Conservation (phyloP, 2,329 filamentous ascomycete genomes). For the Myriosclerotinia duriaeana region DNA sequence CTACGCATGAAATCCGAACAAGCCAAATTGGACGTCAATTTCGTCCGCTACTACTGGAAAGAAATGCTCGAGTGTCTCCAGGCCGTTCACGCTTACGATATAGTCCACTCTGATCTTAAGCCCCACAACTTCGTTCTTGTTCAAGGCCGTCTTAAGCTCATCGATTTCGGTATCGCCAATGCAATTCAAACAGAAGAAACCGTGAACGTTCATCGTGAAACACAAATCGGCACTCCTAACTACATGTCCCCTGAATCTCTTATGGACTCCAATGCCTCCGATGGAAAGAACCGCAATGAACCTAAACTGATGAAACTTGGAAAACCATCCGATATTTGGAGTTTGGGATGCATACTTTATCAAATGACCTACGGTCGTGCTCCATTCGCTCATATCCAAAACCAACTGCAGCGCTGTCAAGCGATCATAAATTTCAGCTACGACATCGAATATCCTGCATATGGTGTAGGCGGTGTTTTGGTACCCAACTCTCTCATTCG, state of each 20-base stretch:
- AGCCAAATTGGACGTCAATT: slow-evolving; percentile 78
- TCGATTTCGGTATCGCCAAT: slow-evolving; percentile 98
- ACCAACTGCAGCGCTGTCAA: slow-evolving; percentile 81
- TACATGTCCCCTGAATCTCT: slow-evolving; percentile 98
- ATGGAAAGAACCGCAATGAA: slow-evolving; percentile 43
- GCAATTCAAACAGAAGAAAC: slow-evolving; percentile 95
- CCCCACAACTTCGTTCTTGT: slow-evolving; percentile 96
- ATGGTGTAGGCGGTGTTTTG: slow-evolving; percentile 63
- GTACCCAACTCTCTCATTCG: slow-evolving; percentile 60
- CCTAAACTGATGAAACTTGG: slow-evolving; percentile 91
- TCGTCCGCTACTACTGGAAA: slow-evolving; percentile 98
- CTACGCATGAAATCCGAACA: slow-evolving; percentile 70
- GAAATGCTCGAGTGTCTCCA: slow-evolving; percentile 97
- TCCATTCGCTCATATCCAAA: slow-evolving; percentile 88
- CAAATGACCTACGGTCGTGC: slow-evolving; percentile 98
- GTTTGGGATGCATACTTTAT: slow-evolving; percentile 91
- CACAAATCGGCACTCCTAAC: slow-evolving; percentile 92
- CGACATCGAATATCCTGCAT: slow-evolving; percentile 67
- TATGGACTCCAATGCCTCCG: slow-evolving; percentile 72
- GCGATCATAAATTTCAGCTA: slow-evolving; percentile 81
- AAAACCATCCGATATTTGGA: slow-evolving; percentile 96
- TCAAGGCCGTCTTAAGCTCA: slow-evolving; percentile 86
- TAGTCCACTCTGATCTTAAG: slow-evolving; percentile 96
- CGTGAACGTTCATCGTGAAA: slow-evolving; percentile 94
- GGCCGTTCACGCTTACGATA: slow-evolving; percentile 83